phyloP scores from a whole-genome alignment of 129 eudicot genomes.

The Flaveria ramosissima region DNA sequence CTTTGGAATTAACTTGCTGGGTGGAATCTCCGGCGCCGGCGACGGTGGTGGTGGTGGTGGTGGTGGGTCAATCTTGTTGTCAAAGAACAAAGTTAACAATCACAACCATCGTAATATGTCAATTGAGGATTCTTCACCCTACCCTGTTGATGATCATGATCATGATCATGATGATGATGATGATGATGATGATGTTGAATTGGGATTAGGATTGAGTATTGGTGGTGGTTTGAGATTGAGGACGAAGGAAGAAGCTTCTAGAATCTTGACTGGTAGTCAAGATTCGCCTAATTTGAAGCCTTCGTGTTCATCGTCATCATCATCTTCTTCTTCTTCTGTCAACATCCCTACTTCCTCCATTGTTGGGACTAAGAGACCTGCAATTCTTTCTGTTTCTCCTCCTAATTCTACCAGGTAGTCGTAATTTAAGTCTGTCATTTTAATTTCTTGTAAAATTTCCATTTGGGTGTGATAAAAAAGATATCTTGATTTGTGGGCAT shows the following conservation, averaged over 20 bases:
- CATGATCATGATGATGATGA: conserved; percentile 26
- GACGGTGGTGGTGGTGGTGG: conserved; percentile 15
- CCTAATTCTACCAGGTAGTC: conserved; percentile 46
- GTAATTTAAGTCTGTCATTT: neutral
- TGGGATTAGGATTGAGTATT: conserved; percentile 83
- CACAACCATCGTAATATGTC: conserved; percentile 18
- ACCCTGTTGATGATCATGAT: conserved; percentile 31
- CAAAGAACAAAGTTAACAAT: conserved; percentile 27
- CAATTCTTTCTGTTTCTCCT: conserved; percentile 63
- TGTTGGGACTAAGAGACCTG: conserved; percentile 67
- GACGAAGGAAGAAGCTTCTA: conserved; percentile 30
- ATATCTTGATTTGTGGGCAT: conserved; percentile 10
- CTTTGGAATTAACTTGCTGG: too few relatives aligned
- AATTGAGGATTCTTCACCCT: conserved; percentile 60
- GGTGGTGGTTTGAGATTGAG: conserved; percentile 45
- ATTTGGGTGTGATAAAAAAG: neutral
- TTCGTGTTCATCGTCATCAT: conserved; percentile 34
- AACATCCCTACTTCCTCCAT: conserved; percentile 46
- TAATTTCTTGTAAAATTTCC: neutral
- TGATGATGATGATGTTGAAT: conserved; percentile 61
- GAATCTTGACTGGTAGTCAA: conserved; percentile 1
- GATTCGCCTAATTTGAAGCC: neutral
- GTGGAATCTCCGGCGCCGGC: conserved; percentile 11
- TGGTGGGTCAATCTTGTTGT: conserved; percentile 13
- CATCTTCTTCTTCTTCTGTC: conserved; percentile 39